phyloP scores from a whole-genome alignment of 768 basidiomycete species.

The Tricholoma saponaceum region DNA sequence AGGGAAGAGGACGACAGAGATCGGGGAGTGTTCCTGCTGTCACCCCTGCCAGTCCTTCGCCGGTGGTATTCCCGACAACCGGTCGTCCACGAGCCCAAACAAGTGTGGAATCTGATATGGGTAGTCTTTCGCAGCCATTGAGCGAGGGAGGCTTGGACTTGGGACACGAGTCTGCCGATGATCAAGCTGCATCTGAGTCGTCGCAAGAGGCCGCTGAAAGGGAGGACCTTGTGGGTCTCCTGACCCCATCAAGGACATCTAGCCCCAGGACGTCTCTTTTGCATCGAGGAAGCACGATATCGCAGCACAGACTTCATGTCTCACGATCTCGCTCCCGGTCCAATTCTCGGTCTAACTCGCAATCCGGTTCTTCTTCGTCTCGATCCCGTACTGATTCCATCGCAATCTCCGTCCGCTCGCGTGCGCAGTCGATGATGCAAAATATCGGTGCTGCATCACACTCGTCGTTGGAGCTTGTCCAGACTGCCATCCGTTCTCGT shows the following conservation, averaged over 20 bases:
- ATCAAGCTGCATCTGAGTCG: constrained; percentile 42
- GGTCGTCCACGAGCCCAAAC: constrained; percentile 13
- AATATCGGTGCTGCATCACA: constrained; percentile 57
- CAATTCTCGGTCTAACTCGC: constrained; percentile 27
- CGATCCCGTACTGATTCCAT: constrained; percentile 41
- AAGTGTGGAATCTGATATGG: constrained; percentile 13
- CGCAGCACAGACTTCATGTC: constrained; percentile 25
- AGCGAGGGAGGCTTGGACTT: constrained; percentile 8
- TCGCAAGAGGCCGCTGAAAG: constrained; percentile 58
- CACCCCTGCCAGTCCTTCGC: constrained; percentile 13
- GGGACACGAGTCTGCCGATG: constrained; percentile 29
- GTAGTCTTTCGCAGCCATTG: neutral
- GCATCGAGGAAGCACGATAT: constrained; percentile 30
- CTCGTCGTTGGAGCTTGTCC: constrained; percentile 56
- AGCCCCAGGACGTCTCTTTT: constrained; percentile 48
- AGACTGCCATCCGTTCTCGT: constrained; percentile 42
- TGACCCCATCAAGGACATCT: constrained; percentile 34
- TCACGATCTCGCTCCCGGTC: constrained; percentile 31
- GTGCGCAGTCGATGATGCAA: constrained; percentile 66
- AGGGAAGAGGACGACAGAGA: constrained; percentile 23
- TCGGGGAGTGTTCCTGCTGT: constrained; percentile 31
- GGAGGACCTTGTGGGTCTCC: constrained; percentile 57
- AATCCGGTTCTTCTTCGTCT: constrained; percentile 36
- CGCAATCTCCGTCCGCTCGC: constrained; percentile 50
- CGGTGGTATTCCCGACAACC: constrained; percentile 26